phyloP scores from a whole-genome alignment of 176 grass and related monocot species.

The Urochloa ruziziensis region DNA sequence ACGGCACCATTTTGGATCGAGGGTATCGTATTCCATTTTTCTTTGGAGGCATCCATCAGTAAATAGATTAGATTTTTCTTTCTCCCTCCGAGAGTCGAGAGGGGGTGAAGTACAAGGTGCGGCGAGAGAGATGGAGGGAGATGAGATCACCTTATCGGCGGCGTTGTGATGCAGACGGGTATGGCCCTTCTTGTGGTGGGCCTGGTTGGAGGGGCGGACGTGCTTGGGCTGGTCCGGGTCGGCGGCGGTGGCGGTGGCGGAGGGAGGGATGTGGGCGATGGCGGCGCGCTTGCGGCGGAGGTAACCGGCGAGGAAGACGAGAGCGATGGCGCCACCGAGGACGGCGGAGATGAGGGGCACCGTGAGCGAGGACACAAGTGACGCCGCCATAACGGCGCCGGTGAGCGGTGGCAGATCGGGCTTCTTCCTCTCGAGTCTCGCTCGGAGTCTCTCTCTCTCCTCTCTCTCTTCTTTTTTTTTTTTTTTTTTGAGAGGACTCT shows the following conservation, averaged over 20 bases:
- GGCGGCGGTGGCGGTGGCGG: conserved; percentile 30
- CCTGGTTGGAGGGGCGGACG: conserved; percentile 12
- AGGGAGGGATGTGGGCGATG: conserved; percentile 57
- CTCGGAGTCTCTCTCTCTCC: too few relatives aligned
- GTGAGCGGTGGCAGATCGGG: conserved; percentile 1
- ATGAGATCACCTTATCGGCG: conserved; percentile 61
- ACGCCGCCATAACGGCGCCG: neutral
- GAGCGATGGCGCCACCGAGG: conserved; percentile 63
- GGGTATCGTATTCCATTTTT: neutral
- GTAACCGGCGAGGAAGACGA: conserved; percentile 80
- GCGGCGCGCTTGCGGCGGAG: conserved; percentile 83
- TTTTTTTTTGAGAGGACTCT: too few relatives aligned
- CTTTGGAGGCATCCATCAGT: neutral
- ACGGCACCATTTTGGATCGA: neutral
- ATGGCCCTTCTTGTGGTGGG: conserved; percentile 43
- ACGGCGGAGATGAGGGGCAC: conserved; percentile 62
- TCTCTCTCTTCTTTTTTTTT: too few relatives aligned
- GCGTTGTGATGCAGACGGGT: conserved; percentile 57
- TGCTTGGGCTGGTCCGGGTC: conserved; percentile 38
- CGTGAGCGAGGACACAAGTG: conserved; percentile 44
- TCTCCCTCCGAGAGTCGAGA: too few relatives aligned
- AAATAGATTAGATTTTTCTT: too few relatives aligned
- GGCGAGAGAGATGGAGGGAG: too few relatives aligned
- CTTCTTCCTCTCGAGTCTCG: too few relatives aligned
- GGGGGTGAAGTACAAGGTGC: too few relatives aligned